Conservation (phyloP, 108 stramenopile genomes). For the Cyclostephanos invisitatus region DNA sequence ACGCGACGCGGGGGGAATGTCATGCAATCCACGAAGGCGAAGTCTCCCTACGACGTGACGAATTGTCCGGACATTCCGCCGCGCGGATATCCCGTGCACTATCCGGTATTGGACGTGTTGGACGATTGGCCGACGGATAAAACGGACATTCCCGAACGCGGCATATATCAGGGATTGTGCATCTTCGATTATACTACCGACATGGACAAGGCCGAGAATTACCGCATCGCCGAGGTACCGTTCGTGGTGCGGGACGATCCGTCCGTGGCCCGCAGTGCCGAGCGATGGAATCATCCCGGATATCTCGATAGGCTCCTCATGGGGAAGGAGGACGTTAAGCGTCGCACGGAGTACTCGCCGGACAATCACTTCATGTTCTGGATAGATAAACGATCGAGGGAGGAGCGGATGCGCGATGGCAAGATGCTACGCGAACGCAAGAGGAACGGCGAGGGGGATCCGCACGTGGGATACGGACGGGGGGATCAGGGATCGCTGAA, state of each 20-base stretch:
- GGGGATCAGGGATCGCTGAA: slow-evolving; percentile 45
- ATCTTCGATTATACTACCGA: slow-evolving; percentile 87
- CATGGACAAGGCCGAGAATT: slow-evolving; percentile 76
- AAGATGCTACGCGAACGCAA: slow-evolving; percentile 22
- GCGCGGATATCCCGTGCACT: slow-evolving; percentile 75
- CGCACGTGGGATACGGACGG: slow-evolving; percentile 40
- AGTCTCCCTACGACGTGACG: slow-evolving; percentile 61
- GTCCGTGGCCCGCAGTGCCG: slow-evolving; percentile 69
- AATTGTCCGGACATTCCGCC: slow-evolving; percentile 81
- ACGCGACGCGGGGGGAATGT: slow-evolving; percentile 21
- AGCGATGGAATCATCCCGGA: slow-evolving; percentile 84
- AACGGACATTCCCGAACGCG: slow-evolving; percentile 29
- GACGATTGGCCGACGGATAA: slow-evolving; percentile 73
- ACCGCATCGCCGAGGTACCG: slow-evolving; percentile 92
- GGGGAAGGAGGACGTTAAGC: slow-evolving; percentile 56
- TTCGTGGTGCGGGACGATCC: slow-evolving; percentile 95
- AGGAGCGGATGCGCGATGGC: slow-evolving; percentile 27
- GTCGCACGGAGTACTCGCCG: slow-evolving; percentile 76
- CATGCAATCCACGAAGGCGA: slow-evolving; percentile 17
- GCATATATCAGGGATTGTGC: slow-evolving; percentile 78
- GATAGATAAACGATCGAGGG: slow-evolving; percentile 45
- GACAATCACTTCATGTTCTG: slow-evolving; percentile 98
- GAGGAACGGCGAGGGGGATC: slow-evolving; percentile 26
- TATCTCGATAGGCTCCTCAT: slow-evolving; percentile 78
- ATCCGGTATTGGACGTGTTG: slow-evolving; percentile 71